Base-by-base conservation (phyloP, 2,329 filamentous ascomycete species). In the Fusarium lyarnte region DNA sequence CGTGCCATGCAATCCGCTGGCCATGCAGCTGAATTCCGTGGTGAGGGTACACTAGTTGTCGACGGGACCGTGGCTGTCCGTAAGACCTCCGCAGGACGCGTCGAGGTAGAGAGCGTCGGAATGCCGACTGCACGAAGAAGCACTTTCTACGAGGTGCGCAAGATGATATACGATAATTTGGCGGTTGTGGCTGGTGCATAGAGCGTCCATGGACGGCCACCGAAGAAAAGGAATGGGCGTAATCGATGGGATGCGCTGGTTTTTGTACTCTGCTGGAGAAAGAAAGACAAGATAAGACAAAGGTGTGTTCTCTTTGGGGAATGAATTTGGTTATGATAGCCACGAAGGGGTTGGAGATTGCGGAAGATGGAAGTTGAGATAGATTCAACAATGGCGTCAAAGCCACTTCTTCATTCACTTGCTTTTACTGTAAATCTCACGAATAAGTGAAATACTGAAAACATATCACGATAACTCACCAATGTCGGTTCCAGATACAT, bases 81-180 rank as follows among this genome's bases (percentile, higher is more conserved):
- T 67, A 98, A 99, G 85, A 93, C 92, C 51, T 91, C 90, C 3
- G 92, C 92, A n/a, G 95, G 95, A 1, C 91, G 89, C 75, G 94
- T 98, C 77, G 95, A 97, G 82, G 90, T 97, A 23, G 95, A 97
- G 83, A 92, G 92, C 66, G 90, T 92, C 9, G 92, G 90, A 2
- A 58, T 83, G 72, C 81, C 80, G 29, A 77, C 75, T 2, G 75
- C 74, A n/a, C 74, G 78, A 66, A 74, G 86, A 55, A 89, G 90
- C 64, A 94, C 93, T 39, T 97, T 98, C 79, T 93, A 94, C 78
- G 93, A 93, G 58, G 95, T 98, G 14, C 94, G 94, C 84, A 91
- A 87, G 82, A 94, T 93, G 82, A 97, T 99, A 73, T 99, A 99
- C 80, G 94, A 97, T 75, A 95, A 94, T 13, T 83, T 99, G 79